Conservation (phyloP, 2,329 filamentous ascomycete genomes). For the Aspergillus niger region DNA sequence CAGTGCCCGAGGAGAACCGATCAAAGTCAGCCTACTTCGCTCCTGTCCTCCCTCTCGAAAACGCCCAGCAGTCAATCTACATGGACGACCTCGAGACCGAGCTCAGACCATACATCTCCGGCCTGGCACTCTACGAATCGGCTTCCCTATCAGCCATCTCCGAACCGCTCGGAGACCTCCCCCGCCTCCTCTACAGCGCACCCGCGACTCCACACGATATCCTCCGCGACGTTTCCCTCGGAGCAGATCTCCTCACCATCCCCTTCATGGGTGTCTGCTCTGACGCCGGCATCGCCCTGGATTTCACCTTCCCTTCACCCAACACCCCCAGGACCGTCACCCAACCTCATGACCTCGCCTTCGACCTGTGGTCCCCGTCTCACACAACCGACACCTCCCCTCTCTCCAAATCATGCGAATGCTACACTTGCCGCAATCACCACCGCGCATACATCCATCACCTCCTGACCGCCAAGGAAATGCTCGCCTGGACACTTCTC, state of each 20-base stretch:
- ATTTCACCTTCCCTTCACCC: slow-evolving; percentile 62
- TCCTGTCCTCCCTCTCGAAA: slow-evolving; percentile 72
- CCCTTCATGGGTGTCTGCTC: slow-evolving; percentile 74
- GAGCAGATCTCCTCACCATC: slow-evolving; percentile 76
- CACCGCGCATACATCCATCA: slow-evolving; percentile 88
- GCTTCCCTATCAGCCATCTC: slow-evolving; percentile 69
- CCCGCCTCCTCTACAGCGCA: slow-evolving; percentile 72
- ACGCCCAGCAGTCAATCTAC: slow-evolving; percentile 77
- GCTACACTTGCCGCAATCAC: slow-evolving; percentile 81
- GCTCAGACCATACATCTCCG: slow-evolving; percentile 58
- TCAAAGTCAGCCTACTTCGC: slow-evolving; percentile 59
- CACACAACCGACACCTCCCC: slow-evolving; percentile 66
- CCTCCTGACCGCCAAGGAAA: slow-evolving; percentile 85
- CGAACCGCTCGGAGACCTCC: slow-evolving; percentile 61
- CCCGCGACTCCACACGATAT: slow-evolving; percentile 73
- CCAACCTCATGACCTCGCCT: slow-evolving; percentile 59
- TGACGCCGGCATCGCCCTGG: slow-evolving; percentile 81
- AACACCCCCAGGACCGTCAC: slow-evolving; percentile 39
- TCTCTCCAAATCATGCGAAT: slow-evolving; percentile 66
- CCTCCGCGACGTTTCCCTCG: slow-evolving; percentile 72
- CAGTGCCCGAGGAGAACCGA: slow-evolving; percentile 31
- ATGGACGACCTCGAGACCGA: slow-evolving; percentile 71
- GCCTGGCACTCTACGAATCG: slow-evolving; percentile 77
- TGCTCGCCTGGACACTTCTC: slow-evolving; percentile 91
- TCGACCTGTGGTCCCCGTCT: slow-evolving; percentile 71